phyloP scores from a whole-genome alignment of 2,329 filamentous ascomycete species.

The Zasmidium cellare region DNA sequence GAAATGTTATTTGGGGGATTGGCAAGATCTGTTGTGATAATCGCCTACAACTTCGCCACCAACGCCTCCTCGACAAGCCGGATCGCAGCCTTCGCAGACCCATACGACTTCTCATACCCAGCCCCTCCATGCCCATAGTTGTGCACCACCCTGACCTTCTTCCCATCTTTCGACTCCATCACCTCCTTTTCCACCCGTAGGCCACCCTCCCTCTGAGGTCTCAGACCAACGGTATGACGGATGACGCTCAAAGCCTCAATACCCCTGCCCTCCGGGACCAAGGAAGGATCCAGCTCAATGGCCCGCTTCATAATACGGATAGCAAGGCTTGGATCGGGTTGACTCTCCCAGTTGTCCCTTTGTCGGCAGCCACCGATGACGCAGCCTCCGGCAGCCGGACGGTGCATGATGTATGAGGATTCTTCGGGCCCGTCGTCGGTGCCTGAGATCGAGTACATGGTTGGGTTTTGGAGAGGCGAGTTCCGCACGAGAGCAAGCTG shows the following conservation, averaged over 20 bases:
- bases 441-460: constrained; percentile 70
- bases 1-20: no score
- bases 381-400: constrained; percentile 79
- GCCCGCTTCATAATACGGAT: constrained; percentile 80
- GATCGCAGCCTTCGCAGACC: constrained; percentile 43
- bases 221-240: constrained; percentile 79
- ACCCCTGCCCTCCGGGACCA: constrained; percentile 63
- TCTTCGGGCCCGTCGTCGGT: constrained; percentile 74
- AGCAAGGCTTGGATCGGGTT: constrained; percentile 75
- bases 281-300: constrained; percentile 62
- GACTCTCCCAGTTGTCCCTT: constrained; percentile 74
- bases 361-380: constrained; percentile 85
- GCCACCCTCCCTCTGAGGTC: constrained; percentile 72
- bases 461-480: constrained; percentile 60
- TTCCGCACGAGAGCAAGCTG: constrained; percentile 85
- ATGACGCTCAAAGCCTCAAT: constrained; percentile 73
- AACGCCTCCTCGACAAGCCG: constrained; percentile 40
- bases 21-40: no score
- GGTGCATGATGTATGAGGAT: constrained; percentile 77
- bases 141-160: constrained; percentile 67
- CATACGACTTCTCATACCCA: constrained; percentile 62
- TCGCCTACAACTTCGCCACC: no score
- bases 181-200: constrained; percentile 73
- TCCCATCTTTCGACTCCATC: constrained; percentile 42
- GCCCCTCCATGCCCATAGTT: constrained; percentile 79